These are phyloP conservation scores for Aethionema arabicum DNA, from an alignment of 345 rosid genomes.

Conservation along the genomic window DNA sequence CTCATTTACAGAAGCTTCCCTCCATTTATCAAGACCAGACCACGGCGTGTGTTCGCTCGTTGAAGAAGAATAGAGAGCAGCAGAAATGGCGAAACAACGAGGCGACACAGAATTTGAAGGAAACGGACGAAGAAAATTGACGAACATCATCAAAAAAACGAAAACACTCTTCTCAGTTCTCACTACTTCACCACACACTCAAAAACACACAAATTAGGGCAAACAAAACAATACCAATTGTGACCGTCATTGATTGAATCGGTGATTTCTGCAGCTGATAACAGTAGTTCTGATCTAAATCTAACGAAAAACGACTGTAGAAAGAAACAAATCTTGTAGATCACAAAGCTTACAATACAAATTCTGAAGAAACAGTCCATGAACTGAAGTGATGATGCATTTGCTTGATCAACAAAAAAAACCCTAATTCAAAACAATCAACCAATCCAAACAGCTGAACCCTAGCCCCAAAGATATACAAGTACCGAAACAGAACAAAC, in stretches of 20 bases:
- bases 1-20: constrained; percentile 58
- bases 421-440: constrained; percentile 26
- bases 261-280: too few relatives aligned
- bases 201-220: background rate
- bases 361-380: constrained; percentile 22
- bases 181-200: background rate
- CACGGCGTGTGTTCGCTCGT: constrained; percentile 45
- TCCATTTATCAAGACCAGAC: constrained; percentile 74
- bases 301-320: background rate
- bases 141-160: background rate
- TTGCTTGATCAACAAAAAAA: constrained; percentile 22
- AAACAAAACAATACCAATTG: too few relatives aligned
- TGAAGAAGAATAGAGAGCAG: constrained; percentile 36
- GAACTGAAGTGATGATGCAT: constrained; percentile 19
- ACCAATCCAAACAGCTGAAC: constrained; percentile 17
- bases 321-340: background rate
- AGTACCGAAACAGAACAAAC: constrained; percentile 17
- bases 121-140: constrained; percentile 19
- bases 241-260: too few relatives aligned
- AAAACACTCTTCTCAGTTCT: constrained; percentile 3
- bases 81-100: constrained; percentile 12
- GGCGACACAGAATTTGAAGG: constrained; percentile 2
- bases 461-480: constrained; percentile 30
- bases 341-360: constrained; percentile 35
- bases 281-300: too few relatives aligned